Evolutionary conservation across 176 grass and related monocot species (phyloP).

Genomic region (Areca catechu): DNA sequence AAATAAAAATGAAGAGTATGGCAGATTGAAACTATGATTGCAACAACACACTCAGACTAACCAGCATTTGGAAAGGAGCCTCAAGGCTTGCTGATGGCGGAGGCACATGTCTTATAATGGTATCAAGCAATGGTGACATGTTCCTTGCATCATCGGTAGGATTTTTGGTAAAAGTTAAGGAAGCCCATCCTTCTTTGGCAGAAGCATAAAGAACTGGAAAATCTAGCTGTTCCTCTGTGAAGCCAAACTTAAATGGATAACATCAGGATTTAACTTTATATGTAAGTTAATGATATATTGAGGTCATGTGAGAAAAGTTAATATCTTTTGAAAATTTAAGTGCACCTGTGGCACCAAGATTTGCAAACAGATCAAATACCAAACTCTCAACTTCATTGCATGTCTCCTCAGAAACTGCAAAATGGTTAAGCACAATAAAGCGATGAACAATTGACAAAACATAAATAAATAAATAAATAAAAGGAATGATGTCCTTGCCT

Average conservation of each 20-base stretch:
- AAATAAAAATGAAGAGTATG: background rate
- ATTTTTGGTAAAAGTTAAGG: constrained; percentile 70
- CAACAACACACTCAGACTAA: constrained; percentile 25
- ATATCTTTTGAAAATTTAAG: background rate
- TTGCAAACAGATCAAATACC: constrained; percentile 99
- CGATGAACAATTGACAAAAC: constrained; percentile 12
- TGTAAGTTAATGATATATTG: no score
- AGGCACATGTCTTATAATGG: constrained; percentile 74
- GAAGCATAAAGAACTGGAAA: constrained; percentile 99
- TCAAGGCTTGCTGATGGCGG: constrained; percentile 75
- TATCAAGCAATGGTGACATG: constrained; percentile 90
- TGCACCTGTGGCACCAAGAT: constrained; percentile 95
- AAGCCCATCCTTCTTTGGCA: constrained; percentile 99
- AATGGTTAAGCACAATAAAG: no score
- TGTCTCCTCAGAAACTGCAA: constrained; percentile 92
- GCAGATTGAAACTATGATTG: background rate
- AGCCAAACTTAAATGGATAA: constrained; percentile 25
- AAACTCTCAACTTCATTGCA: constrained; percentile 98
- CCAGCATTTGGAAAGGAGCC: constrained; percentile 92
- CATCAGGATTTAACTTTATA: no score
- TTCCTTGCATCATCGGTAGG: constrained; percentile 66
- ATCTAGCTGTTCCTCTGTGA: constrained; percentile 93
- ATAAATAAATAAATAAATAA: constrained; percentile 7
- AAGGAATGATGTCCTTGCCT: no score
- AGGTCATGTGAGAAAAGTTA: no score